Conservation (phyloP, 495 filamentous ascomycete species). For the Penicillium fimorum region DNA sequence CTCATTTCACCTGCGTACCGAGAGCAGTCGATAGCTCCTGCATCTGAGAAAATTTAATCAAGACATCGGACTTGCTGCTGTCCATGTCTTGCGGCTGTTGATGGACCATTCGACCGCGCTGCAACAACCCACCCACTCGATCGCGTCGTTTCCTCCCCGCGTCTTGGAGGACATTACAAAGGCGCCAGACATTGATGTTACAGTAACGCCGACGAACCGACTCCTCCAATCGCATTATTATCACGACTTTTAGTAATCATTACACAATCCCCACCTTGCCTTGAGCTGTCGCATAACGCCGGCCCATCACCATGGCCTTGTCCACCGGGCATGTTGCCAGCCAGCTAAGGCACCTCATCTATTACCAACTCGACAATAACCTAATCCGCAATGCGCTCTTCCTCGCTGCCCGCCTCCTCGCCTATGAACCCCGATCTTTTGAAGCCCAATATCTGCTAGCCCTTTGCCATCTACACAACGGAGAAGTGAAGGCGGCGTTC, state of each 20-base stretch:
- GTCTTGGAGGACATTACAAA: conserved; percentile 16
- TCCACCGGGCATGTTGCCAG: conserved; percentile 61
- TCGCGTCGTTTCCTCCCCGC: conserved; percentile 32
- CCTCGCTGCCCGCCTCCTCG: conserved; percentile 79
- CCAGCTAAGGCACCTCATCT: conserved; percentile 80
- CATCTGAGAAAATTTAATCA: conserved; percentile 4
- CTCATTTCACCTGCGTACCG: conserved; percentile 15
- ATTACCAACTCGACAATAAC: conserved; percentile 92
- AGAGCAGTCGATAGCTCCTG: conserved; percentile 12
- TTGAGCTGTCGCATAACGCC: conserved; percentile 9
- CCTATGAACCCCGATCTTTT: conserved; percentile 72
- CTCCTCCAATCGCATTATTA: conserved; percentile 9
- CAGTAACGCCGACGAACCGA: conserved; percentile 2
- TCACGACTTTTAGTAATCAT: conserved; percentile 9
- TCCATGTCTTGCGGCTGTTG: conserved; percentile 17
- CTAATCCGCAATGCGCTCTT: conserved; percentile 86
- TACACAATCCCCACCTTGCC: not conserved
- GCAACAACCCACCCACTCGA: conserved; percentile 18
- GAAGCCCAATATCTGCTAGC: conserved; percentile 83
- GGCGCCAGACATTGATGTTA: conserved; percentile 12
- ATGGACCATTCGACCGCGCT: conserved; percentile 18
- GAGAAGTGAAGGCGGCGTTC: conserved; percentile 71
- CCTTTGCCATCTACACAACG: conserved; percentile 77
- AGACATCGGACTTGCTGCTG: not conserved
- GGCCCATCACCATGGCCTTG: conserved; percentile 62